Evolutionary conservation across 805 yeast genomes (phyloP), one percentile per base, ranked within the genome.

Genomic region (Lipomyces orientalis): DNA sequence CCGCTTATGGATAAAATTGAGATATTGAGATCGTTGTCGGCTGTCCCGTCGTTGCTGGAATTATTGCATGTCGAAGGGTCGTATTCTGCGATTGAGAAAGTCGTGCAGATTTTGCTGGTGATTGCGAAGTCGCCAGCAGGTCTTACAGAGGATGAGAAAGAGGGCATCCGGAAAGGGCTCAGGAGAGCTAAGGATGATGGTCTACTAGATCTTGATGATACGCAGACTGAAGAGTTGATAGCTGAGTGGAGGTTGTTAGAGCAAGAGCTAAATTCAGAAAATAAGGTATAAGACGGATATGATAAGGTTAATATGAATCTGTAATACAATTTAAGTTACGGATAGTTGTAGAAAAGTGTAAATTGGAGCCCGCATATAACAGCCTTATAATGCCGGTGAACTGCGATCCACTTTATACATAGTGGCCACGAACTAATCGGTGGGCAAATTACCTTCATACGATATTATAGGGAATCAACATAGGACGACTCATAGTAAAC

Each of bases 201-300:
- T 1, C 19, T 64, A 33, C 35, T 71, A 25, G 68, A 65, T 29
- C n/a, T 58, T 19, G 74, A 71, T 7, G 61, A 61, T 5, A 10
- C 56, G 4, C 62, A 61, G 34, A n/a, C 51, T 33, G 55, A 60
- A 6, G 65, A 64, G 16, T 12, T 66, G 19, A 54, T 60, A 9
- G 37, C 62, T 4, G 74, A 71, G 43, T 71, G 74, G 74, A 67
- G 60, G 14, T 31, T 49, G 22, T 61, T 68, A 16, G 71, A 66
- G 54, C 16, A 60, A 16, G 56, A n/a, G 14, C 14, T 25, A 62
- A 46, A 63, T 64, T 64, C 61, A n/a, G 14, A n/a, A 8, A 25
- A 52, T 14, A 6, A 25, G 19, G 2, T 16, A 43, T 43, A 19
- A 43, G 49, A 43, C 16, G n/a, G n/a, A n/a, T 43, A 19, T 43